These are phyloP conservation scores for Pulveroboletus sp. DNA, from an alignment of 768 basidiomycete genomes.

Conservation along the genomic window DNA sequence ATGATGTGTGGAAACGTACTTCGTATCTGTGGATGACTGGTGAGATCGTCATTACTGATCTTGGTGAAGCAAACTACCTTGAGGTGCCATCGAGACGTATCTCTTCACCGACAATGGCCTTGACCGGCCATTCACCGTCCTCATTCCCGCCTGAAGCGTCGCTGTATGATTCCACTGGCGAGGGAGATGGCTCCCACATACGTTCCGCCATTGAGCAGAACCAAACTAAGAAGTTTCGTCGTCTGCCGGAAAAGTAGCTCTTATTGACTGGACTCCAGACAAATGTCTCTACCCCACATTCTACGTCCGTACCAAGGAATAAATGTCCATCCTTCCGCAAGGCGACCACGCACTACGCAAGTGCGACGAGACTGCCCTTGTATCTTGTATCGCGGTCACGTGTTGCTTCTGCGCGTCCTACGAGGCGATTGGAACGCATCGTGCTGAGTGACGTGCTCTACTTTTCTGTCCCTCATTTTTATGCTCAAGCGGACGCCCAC, in stretches of 20 bases:
- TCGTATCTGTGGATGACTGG: constrained; percentile 24
- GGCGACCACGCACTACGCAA: no score
- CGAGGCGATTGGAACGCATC: no score
- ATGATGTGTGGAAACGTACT: constrained; percentile 15
- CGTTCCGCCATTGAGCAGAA: neutral
- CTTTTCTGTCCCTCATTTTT: neutral
- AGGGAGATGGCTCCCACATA: constrained; percentile 28
- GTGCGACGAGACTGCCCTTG: no score
- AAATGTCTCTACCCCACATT: no score
- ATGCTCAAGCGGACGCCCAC: constrained; percentile 73
- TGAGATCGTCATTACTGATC: constrained; percentile 1
- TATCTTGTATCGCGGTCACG: constrained; percentile 15
- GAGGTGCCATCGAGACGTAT: constrained; percentile 27
- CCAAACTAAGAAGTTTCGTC: no score
- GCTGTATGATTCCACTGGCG: constrained; percentile 31
- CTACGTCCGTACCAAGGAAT: no score
- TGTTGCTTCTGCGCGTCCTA: constrained; percentile 14
- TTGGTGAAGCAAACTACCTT: constrained; percentile 13
- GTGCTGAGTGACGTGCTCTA: neutral
- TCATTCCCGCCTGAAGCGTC: constrained; percentile 30
- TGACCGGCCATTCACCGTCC: constrained; percentile 28
- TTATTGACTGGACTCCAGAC: neutral
- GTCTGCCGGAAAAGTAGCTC: neutral
- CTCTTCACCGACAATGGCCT: constrained; percentile 29
- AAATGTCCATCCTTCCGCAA: no score